Evolutionary conservation across 2,329 filamentous ascomycete species (phyloP), one percentile per base, ranked within the genome.

Genomic region (Xylariaceae sp.): DNA sequence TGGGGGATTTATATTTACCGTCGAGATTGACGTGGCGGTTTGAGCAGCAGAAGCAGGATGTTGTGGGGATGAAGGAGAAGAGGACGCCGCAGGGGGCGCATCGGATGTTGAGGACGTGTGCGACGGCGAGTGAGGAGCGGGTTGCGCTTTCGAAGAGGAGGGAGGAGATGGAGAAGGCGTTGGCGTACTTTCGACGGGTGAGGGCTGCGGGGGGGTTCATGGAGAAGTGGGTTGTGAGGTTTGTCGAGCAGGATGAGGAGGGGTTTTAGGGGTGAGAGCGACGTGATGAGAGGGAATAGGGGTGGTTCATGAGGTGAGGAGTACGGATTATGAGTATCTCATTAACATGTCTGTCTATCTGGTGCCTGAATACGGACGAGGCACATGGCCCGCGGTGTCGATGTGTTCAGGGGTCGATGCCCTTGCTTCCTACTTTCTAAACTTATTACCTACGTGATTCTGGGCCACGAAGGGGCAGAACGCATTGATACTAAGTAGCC

Each of bases 1-100:
- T 90, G 13, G 88, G 82, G 5, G 90, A 96, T 71, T 74, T 96
- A 44, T 71, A 75, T 30, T 67, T 86, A 18, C 78, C 79, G 0
- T 66, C 71, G 45, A 65, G 69, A n/a, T 66, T 74, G 8, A 30
- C 66, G 18, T 63, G 57, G 15, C 54, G 53, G 15, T 57, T 53
- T 34, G 41, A 30, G 11, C 17, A 7, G 37, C 23, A 30, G 23
- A 30, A 30, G 23, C 23, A 30, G 39, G 30, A 39, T 47, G 34
- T 8, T 41, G 23, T 10, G 44, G 41, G n/a, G 47, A 1, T 13
- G 15, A 11, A 37, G 18, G 9, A 30, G 44, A 11, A 48, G 44
- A 23, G n/a, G 37, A 41, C 37, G 37, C 41, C 41, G 13, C 10
- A 6, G 41, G 41, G 11, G 11, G 41, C 41, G 2, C 67, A 70